Base-by-base conservation (phyloP, 495 filamentous ascomycete species). In the Poronia punctata region DNA sequence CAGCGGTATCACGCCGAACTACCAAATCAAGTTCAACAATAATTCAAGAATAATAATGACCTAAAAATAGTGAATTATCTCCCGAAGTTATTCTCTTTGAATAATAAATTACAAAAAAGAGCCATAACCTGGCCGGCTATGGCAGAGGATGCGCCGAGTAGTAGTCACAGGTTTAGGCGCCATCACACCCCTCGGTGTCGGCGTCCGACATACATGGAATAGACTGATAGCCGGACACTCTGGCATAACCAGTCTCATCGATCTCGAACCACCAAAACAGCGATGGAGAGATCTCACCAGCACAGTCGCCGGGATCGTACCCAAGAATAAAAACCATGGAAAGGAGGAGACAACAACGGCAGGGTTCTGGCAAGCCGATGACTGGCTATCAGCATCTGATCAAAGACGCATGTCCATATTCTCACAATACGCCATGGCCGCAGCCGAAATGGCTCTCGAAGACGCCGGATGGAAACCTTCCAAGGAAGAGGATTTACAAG, bases 101-200 rank as follows among this genome's bases (percentile, higher is more conserved):
- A n/a, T n/a, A n/a, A n/a, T n/a, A n/a, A n/a, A n/a, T n/a, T n/a
- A n/a, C n/a, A n/a, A n/a, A n/a, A n/a, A n/a, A 14, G 16, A 25
- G 29, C 29, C 38, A 25, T 34, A 19, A 29, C 49, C 43, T 49
- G 46, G 33, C 24, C 50, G 46, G 33, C 24, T 51, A 57, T 57
- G 51, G 48, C 45, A 54, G 37, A 54, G 42, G 46, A 92, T 95
- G 90, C 83, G 89, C 64, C 81, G 86, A 50, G 92, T 97, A 52
- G 92, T 96, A 52, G 82, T 97, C 51, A 97, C 92, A 31, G 92
- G 92, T 56, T 71, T 98, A 36, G 92, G 92, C 28, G 86, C 87
- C 52, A 79, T 98, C 38, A 94, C 92, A 37, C 92, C 92, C 32
- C 71, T 98, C 15, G 90, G 84, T 38, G 77, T 95, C 26, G 89